These are phyloP conservation scores for Chrysopogon serrulatus DNA, from an alignment of 176 grass and related monocot genomes.

Conservation along the genomic window DNA sequence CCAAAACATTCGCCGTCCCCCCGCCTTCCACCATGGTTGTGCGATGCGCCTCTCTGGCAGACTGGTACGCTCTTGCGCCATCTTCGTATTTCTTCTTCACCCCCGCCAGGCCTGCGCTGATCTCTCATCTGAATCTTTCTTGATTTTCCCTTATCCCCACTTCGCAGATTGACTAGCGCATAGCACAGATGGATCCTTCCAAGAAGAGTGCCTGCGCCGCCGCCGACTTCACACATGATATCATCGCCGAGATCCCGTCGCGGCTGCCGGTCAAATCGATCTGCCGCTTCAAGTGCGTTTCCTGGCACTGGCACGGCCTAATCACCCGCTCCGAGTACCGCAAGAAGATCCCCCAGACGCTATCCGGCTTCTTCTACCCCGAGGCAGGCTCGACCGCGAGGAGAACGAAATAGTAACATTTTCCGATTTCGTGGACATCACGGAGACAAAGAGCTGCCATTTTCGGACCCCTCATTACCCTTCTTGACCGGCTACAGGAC, in stretches of 20 bases:
- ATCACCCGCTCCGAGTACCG: neutral
- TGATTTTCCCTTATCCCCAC: neutral
- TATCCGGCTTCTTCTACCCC: neutral
- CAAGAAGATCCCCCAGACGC: neutral
- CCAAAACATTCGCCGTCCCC: neutral
- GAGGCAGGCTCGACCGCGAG: neutral
- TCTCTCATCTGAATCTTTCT: neutral
- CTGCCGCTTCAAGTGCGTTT: constrained; percentile 8
- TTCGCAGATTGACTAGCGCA: neutral
- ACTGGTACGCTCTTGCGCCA: neutral
- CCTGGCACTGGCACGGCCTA: neutral
- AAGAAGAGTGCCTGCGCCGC: neutral
- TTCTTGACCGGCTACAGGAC: neutral
- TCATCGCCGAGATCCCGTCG: neutral
- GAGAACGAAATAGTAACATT: neutral
- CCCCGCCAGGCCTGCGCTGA: no score
- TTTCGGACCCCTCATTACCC: neutral
- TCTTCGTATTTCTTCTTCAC: neutral
- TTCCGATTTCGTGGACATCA: neutral
- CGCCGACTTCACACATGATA: neutral
- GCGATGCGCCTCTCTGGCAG: neutral
- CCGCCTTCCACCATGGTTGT: neutral
- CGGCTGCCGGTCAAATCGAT: neutral
- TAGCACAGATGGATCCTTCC: neutral
- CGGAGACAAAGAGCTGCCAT: neutral